These are phyloP conservation scores for Thermothielavioides terrestris DNA, from an alignment of 495 filamentous ascomycete genomes.

Conservation along the genomic window DNA sequence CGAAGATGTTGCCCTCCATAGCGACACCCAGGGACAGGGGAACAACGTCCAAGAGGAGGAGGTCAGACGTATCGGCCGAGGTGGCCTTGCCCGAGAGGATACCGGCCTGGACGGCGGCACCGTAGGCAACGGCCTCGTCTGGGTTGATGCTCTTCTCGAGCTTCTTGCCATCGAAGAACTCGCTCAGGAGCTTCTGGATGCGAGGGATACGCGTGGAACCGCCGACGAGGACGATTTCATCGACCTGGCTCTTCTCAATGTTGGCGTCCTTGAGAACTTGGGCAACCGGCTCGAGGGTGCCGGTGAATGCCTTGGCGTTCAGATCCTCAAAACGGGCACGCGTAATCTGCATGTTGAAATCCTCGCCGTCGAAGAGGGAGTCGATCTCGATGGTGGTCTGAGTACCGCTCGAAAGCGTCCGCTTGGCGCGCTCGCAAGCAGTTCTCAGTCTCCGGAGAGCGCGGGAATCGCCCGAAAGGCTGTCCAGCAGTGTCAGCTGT, in stretches of 20 bases:
- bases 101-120: conserved; percentile 96
- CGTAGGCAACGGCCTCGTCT: conserved; percentile 97
- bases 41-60: conserved; percentile 92
- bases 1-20: conserved; percentile 99
- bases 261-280: conserved; percentile 95
- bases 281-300: conserved; percentile 95
- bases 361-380: conserved; percentile 93
- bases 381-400: conserved; percentile 99
- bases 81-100: conserved; percentile 96
- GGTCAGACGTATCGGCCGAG: conserved; percentile 89
- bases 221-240: conserved; percentile 98
- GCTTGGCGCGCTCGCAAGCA: conserved; percentile 99
- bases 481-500: conserved; percentile 23
- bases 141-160: conserved; percentile 99
- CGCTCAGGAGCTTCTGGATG: conserved; percentile 96
- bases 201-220: conserved; percentile 98
- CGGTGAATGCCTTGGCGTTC: conserved; percentile 92
- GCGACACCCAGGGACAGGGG: conserved; percentile 98
- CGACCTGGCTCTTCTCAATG: conserved; percentile 88
- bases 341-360: conserved; percentile 98
- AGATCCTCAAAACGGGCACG: conserved; percentile 99
- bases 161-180: conserved; percentile 99
- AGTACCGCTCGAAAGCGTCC: conserved; percentile 90
- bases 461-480: conserved; percentile 80
- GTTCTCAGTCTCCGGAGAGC: conserved; percentile 96